Conservation (phyloP, 495 filamentous ascomycete species). For the Penicillium fimorum region DNA sequence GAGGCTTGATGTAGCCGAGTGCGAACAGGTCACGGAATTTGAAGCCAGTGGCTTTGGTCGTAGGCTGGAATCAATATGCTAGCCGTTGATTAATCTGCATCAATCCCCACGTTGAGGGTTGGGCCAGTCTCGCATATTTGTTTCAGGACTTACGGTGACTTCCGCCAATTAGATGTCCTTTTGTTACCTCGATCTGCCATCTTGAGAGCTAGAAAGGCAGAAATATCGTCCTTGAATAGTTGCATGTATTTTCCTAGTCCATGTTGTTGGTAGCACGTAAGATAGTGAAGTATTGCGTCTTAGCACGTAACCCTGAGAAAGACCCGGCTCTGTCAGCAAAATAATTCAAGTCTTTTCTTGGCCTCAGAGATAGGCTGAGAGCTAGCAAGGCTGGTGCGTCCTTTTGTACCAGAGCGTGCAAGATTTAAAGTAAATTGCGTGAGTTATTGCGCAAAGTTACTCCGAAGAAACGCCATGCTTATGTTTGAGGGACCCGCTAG, state of each 20-base stretch:
- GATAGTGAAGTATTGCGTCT: neutral
- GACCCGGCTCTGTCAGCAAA: neutral
- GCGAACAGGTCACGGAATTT: too few relatives aligned
- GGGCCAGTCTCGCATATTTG: neutral
- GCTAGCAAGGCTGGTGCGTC: neutral
- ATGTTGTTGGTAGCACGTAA: neutral
- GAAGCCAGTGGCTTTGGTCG: neutral
- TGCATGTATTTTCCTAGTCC: neutral
- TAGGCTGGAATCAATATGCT: neutral
- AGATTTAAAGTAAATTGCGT: neutral
- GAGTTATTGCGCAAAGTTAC: neutral
- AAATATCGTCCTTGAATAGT: neutral
- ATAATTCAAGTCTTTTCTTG: too few relatives aligned
- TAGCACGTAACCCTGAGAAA: neutral
- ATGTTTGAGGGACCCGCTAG: neutral
- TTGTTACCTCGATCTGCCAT: neutral
- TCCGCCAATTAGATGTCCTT: neutral
- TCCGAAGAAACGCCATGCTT: neutral
- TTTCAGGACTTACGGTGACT: neutral
- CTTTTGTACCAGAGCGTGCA: neutral
- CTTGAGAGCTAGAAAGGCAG: neutral
- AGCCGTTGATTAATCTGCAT: neutral
- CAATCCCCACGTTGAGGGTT: neutral
- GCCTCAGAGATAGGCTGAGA: neutral
- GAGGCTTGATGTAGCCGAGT: neutral